phyloP scores from a whole-genome alignment of 2,329 filamentous ascomycete genomes.

The Fusarium humuli region DNA sequence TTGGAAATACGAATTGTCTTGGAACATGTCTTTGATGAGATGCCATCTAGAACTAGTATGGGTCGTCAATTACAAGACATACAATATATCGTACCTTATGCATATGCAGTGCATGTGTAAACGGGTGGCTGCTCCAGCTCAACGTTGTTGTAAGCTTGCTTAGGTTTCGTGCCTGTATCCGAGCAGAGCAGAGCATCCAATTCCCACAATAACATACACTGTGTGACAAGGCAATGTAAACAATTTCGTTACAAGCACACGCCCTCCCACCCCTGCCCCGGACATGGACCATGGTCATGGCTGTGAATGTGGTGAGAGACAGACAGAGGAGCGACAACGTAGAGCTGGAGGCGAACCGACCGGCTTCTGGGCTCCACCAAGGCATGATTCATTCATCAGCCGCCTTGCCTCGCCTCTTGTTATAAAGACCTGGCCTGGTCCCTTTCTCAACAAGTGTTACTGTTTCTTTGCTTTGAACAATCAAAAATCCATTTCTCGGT shows the following conservation, averaged over 20 bases:
- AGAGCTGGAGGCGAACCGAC: slow-evolving; percentile 46
- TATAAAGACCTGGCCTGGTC: slow-evolving; percentile 42
- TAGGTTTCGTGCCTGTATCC: slow-evolving; percentile 22
- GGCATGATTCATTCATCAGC: slow-evolving; percentile 50
- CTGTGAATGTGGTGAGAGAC: slow-evolving; percentile 32
- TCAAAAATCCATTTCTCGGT: slow-evolving; percentile 24
- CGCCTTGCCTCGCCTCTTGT: slow-evolving; percentile 38
- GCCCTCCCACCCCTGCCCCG: slow-evolving; percentile 24
- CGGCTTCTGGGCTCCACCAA: slow-evolving; percentile 42
- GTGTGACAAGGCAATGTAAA: slow-evolving; percentile 35
- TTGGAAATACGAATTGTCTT: slow-evolving; percentile 6
- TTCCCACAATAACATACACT: slow-evolving; percentile 29
- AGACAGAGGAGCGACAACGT: slow-evolving; percentile 5
- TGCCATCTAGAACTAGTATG: neutral
- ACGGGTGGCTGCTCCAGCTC: slow-evolving; percentile 16
- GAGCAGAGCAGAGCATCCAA: slow-evolving; percentile 8
- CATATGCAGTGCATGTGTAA: slow-evolving; percentile 30
- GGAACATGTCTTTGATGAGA: neutral
- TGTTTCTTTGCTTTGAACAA: slow-evolving; percentile 21
- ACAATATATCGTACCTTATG: slow-evolving; percentile 17
- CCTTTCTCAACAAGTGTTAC: slow-evolving; percentile 3
- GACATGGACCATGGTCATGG: slow-evolving; percentile 14
- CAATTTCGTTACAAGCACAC: slow-evolving; percentile 19
- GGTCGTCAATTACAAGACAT: neutral
- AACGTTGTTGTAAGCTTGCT: slow-evolving; percentile 28